Base-by-base conservation (phyloP, 768 basidiomycete genomes). In the Punctularia strigosozonata region DNA sequence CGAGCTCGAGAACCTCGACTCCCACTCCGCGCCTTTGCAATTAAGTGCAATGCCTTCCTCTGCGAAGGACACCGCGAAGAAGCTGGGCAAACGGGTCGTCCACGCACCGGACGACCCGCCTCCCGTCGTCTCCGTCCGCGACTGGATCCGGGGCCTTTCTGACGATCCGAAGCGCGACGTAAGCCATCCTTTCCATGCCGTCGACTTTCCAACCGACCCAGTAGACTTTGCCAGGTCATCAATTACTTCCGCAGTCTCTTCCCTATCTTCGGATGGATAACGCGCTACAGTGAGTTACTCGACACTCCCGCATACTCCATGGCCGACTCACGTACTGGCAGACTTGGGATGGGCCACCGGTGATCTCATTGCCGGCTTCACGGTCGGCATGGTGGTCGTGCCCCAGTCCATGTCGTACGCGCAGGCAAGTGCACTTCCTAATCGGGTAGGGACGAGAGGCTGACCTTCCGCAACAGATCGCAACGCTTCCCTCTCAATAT, bases 371-470 rank as follows among this genome's bases (percentile, higher is more conserved):
- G 89, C 91, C 43, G 90, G 83, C 39, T 57, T 98, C 28, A 97
- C 94, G 0, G 89, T 98, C 45, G 94, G 94, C 20, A 80, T 95
- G 50, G 94, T 99, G 8, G 66, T 97, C 34, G 90, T 98, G 5
- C 94, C 94, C 0, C 94, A 99, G 60, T 71, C 80, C 42, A 85
- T 92, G 80, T 91, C 87, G 1, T 94, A 89, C 50, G 86, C 86
- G 20, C 65, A 70, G 61, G 83, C 82, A 57, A 15, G 45, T 35
- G 33, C 10, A 34, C 10, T 13, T 8, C 15, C 26, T 15, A 8
- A 28, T 15, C 10, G 15, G 8, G 26, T 28, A 15, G 26, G 15
- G 26, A 28, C n/a, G n/a, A n/a, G n/a, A n/a, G 10, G 10, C 33
- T 34, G 18, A 34, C 20, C 34, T 24, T 36, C 19, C n/a, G 14